These are phyloP conservation scores for Chytridiales sp. DNA, from an alignment of 371 early-diverging fungal genomes.

Conservation along the genomic window DNA sequence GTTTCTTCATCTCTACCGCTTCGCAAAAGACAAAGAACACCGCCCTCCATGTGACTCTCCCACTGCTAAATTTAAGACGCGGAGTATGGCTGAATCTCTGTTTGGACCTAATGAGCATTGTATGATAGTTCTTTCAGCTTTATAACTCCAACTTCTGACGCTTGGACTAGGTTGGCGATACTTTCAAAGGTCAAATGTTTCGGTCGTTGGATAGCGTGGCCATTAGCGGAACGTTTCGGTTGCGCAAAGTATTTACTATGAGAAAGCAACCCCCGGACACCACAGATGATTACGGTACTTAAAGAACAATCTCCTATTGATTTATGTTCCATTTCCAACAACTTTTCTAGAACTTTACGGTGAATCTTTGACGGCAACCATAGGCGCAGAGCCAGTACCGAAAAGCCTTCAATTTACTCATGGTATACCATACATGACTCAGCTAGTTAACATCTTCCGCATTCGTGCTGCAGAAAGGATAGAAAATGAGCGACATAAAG, in stretches of 20 bases:
- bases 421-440: constrained; percentile 21
- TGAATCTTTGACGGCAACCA: background rate
- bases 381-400: constrained; percentile 21
- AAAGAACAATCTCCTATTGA: background rate
- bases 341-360: constrained; percentile 8
- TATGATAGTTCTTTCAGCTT: background rate
- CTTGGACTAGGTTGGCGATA: constrained; percentile 25
- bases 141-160: constrained; percentile 2
- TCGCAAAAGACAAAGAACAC: constrained; percentile 33
- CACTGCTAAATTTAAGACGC: constrained; percentile 26
- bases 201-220: constrained; percentile 32
- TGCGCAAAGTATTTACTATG: constrained; percentile 36
- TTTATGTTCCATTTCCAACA: too few species aligned
- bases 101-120: constrained; percentile 33
- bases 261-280: constrained; percentile 27
- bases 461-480: constrained; percentile 17
- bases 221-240: constrained; percentile 30
- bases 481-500: constrained; percentile 5
- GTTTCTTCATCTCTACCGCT: constrained; percentile 40
- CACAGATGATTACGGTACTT: constrained; percentile 17
- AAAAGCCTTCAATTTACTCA: constrained; percentile 18
- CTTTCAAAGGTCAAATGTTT: constrained; percentile 34
- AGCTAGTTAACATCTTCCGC: constrained; percentile 20
- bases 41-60: constrained; percentile 38
- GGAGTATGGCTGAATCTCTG: constrained; percentile 41